phyloP scores from a whole-genome alignment of 78 protist genomes.

The Tieghemostelium lacteum region DNA sequence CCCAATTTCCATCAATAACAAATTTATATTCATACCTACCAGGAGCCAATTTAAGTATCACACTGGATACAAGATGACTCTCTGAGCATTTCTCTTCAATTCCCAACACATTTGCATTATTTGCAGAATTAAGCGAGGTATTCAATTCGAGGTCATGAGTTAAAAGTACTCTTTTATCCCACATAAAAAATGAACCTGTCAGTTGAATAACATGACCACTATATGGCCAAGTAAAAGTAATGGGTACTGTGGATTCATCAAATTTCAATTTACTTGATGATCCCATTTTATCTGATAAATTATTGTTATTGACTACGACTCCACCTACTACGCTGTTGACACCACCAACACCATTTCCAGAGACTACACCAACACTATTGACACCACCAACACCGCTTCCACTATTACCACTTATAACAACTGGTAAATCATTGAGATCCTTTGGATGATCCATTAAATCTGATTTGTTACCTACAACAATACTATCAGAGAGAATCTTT shows the following conservation, averaged over 20 bases:
- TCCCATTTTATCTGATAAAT: neutral
- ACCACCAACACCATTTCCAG: neutral
- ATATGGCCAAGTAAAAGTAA: conserved; percentile 84
- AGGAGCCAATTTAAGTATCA: conserved; percentile 52
- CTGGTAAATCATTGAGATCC: neutral
- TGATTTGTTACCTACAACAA: neutral
- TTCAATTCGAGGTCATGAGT: conserved; percentile 32
- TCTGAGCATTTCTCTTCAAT: conserved; percentile 72
- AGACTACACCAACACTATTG: neutral
- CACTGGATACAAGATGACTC: neutral
- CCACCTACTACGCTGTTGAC: neutral
- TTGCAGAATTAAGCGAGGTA: conserved; percentile 67
- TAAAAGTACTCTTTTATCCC: conserved; percentile 66
- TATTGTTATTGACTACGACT: neutral
- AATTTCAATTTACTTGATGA: conserved; percentile 10
- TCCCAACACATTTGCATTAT: conserved; percentile 64
- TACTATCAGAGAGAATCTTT: neutral
- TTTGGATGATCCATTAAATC: neutral
- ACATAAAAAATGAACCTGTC: conserved; percentile 66
- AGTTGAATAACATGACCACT: conserved; percentile 81
- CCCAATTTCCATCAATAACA: conserved; percentile 79
- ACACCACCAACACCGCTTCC: neutral
- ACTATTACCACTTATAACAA: neutral
- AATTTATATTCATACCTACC: conserved; percentile 81
- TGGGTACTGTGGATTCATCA: conserved; percentile 61